These are phyloP conservation scores for Pythium phragmitis DNA, from an alignment of 352 stramenopile species.

Conservation along the genomic window DNA sequence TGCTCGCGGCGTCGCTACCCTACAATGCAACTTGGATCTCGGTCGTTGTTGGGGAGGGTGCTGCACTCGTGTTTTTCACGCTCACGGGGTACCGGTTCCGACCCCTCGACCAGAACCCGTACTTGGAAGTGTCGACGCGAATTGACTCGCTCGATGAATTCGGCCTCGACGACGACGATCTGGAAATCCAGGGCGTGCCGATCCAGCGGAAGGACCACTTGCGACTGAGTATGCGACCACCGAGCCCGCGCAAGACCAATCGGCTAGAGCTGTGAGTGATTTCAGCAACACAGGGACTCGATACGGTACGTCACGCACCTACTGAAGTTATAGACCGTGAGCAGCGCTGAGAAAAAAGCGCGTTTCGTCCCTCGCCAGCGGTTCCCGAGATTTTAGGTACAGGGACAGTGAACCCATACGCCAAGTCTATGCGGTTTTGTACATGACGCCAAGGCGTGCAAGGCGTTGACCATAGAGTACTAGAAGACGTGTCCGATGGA, in stretches of 20 bases:
- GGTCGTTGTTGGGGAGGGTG: constrained; percentile 65
- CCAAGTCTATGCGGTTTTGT: too few species aligned
- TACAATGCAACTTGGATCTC: constrained; percentile 88
- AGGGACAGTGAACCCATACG: neutral
- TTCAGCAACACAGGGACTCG: neutral
- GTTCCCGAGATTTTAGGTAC: neutral
- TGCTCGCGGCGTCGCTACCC: constrained; percentile 90
- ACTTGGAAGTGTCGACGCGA: constrained; percentile 78
- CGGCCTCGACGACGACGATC: constrained; percentile 47
- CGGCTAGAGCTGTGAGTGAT: constrained; percentile 7
- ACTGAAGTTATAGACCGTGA: neutral
- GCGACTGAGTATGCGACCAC: constrained; percentile 22
- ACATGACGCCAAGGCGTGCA: too few species aligned
- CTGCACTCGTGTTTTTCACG: constrained; percentile 92
- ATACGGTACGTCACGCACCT: neutral
- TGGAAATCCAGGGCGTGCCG: constrained; percentile 37
- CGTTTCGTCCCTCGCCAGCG: neutral
- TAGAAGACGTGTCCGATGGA: too few species aligned
- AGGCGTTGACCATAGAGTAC: too few species aligned
- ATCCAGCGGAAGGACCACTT: constrained; percentile 38
- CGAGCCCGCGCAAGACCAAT: constrained; percentile 21
- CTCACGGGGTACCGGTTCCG: constrained; percentile 91
- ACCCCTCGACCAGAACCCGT: constrained; percentile 90
- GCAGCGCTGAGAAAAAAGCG: neutral
- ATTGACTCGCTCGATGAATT: constrained; percentile 84